A percentile compares a stretch with the other conserved stretches of the same genome.
Conservation (phyloP, 192 early-diverging fungal genomes). For the Coemansia sp. region DNA sequence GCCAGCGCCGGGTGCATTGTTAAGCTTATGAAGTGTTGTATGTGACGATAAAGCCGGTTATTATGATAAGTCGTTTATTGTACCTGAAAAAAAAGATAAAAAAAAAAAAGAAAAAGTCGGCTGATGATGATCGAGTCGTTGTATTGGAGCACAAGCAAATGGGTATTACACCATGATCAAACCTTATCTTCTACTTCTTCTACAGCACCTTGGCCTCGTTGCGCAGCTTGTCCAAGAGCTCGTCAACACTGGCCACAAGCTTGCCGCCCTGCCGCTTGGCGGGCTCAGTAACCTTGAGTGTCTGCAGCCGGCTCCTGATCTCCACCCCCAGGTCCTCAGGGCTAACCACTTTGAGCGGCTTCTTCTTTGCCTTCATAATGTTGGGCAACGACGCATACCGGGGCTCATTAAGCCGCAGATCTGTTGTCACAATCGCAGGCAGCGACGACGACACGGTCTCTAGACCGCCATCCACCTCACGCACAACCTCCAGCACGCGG, state of each 20-base stretch:
- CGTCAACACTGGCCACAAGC: conserved; percentile 91
- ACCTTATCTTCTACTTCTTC: conserved; percentile 10
- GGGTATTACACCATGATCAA: neutral
- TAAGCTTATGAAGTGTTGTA: too few species aligned
- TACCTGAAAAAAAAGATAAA: too few species aligned
- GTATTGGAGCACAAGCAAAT: neutral
- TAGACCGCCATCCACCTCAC: conserved; percentile 97
- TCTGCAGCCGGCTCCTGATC: conserved; percentile 78
- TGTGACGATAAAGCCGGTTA: too few species aligned
- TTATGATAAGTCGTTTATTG: too few species aligned
- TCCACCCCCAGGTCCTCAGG: conserved; percentile 83
- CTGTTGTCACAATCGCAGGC: conserved; percentile 94
- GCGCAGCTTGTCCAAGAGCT: conserved; percentile 85
- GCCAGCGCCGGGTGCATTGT: conserved; percentile 50
- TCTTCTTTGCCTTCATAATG: conserved; percentile 99
- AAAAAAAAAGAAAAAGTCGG: too few species aligned
- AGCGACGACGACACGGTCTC: conserved; percentile 82
- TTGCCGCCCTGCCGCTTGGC: conserved; percentile 89
- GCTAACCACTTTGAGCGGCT: conserved; percentile 78
- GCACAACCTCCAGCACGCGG: conserved; percentile 72
- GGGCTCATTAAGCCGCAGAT: conserved; percentile 94
- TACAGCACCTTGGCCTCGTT: conserved; percentile 74
- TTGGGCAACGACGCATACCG: conserved; percentile 88
- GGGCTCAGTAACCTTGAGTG: conserved; percentile 88
- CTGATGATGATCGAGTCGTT: too few species aligned